phyloP scores from a whole-genome alignment of 208 protist genomes.

The Leishmania guyanensis region DNA sequence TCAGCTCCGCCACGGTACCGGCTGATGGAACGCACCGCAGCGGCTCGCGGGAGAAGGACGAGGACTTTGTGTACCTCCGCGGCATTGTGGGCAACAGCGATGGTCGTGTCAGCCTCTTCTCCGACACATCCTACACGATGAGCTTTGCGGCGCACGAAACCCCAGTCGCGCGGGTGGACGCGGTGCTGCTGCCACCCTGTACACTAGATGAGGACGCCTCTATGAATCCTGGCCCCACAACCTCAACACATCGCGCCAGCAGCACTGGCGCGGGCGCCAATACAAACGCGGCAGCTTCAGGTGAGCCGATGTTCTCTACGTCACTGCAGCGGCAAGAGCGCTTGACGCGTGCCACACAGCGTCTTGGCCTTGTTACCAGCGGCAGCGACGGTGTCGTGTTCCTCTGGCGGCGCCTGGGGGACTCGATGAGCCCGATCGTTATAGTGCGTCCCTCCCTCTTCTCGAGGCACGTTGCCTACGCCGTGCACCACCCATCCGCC shows the following conservation, averaged over 20 bases:
- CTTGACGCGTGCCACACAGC: constrained; percentile 35
- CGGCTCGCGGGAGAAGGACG: not conserved
- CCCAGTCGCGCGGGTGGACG: constrained; percentile 51
- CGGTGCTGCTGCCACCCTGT: constrained; percentile 41
- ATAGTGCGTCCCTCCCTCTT: constrained; percentile 32
- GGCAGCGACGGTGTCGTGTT: constrained; percentile 55
- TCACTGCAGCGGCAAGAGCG: not conserved
- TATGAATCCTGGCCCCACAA: not conserved
- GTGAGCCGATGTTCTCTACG: not conserved
- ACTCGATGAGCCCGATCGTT: constrained; percentile 33
- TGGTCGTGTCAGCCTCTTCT: constrained; percentile 80
- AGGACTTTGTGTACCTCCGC: constrained; percentile 47
- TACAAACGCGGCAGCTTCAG: not conserved
- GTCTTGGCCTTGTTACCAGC: constrained; percentile 69
- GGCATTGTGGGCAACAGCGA: constrained; percentile 74
- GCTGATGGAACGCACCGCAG: not conserved
- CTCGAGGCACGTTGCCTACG: constrained; percentile 28
- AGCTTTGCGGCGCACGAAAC: constrained; percentile 75
- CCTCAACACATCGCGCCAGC: not conserved
- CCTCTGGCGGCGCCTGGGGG: constrained; percentile 50
- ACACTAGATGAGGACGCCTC: constrained; percentile 6
- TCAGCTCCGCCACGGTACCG: not conserved
- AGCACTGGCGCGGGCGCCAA: not conserved
- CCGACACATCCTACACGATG: constrained; percentile 66
- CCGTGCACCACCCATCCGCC: constrained; percentile 33